These are phyloP conservation scores for Pythium utonaiense DNA, from an alignment of 352 stramenopile genomes.

Conservation along the genomic window DNA sequence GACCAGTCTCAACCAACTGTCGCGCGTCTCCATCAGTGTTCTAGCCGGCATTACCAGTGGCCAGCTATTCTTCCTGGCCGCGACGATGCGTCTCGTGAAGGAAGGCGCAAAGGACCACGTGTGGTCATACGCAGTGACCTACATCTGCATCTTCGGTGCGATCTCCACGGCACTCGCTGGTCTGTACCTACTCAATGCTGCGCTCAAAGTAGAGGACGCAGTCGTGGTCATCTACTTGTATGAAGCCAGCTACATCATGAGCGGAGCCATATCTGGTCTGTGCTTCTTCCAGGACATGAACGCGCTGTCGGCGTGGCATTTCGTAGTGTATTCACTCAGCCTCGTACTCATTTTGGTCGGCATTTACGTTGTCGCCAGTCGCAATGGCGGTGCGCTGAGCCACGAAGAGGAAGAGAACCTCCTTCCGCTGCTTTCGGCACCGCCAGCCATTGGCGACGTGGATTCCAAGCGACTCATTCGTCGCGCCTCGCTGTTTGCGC, in stretches of 20 bases:
- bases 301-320: slow-evolving; percentile 56
- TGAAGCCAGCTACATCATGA: slow-evolving; percentile 76
- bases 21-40: slow-evolving; percentile 54
- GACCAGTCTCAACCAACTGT: slow-evolving; percentile 28
- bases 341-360: slow-evolving; percentile 65
- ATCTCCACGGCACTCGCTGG: slow-evolving; percentile 61
- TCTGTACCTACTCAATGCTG: slow-evolving; percentile 71
- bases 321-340: slow-evolving; percentile 70
- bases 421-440: slow-evolving; percentile 44
- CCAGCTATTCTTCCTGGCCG: slow-evolving; percentile 76
- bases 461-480: slow-evolving; percentile 50
- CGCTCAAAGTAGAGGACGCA: slow-evolving; percentile 76
- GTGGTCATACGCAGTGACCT: slow-evolving; percentile 60
- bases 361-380: slow-evolving; percentile 68
- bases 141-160: slow-evolving; percentile 59
- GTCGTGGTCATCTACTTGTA: slow-evolving; percentile 85
- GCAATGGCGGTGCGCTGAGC: slow-evolving; percentile 28
- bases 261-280: slow-evolving; percentile 66
- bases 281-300: slow-evolving; percentile 84
- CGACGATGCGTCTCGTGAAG: slow-evolving; percentile 59
- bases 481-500: slow-evolving; percentile 41
- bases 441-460: slow-evolving; percentile 34
- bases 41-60: slow-evolving; percentile 69
- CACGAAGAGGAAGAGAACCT: slow-evolving; percentile 56
- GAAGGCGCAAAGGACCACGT: slow-evolving; percentile 42